Conservation (phyloP, 768 basidiomycete genomes). For the Rossbeevera mucosa region DNA sequence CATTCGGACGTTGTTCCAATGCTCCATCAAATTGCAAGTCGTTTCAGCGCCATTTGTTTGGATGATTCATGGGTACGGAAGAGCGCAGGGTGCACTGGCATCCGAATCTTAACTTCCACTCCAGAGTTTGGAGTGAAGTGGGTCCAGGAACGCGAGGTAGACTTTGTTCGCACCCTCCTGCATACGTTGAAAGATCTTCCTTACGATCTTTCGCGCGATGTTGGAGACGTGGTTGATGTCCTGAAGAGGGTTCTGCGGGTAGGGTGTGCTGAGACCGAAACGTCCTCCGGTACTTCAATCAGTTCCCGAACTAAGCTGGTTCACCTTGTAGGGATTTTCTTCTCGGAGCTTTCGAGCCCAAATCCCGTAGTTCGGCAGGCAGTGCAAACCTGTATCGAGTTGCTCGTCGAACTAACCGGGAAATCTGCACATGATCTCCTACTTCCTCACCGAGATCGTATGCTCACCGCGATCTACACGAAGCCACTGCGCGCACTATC, state of each 20-base stretch:
- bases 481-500: slow-evolving; percentile 94
- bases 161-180: slow-evolving; percentile 83
- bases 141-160: slow-evolving; percentile 83
- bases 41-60: slow-evolving; percentile 81
- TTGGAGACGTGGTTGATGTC: slow-evolving; percentile 74
- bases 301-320: slow-evolving; percentile 51
- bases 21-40: slow-evolving; percentile 76
- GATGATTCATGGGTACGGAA: slow-evolving; percentile 90
- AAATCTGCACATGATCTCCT: slow-evolving; percentile 76
- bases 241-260: slow-evolving; percentile 63
- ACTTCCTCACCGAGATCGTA: slow-evolving; percentile 77
- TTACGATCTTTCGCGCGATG: slow-evolving; percentile 77
- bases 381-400: slow-evolving; percentile 72
- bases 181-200: slow-evolving; percentile 95
- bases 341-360: slow-evolving; percentile 83
- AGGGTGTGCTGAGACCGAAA: slow-evolving; percentile 48
- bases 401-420: slow-evolving; percentile 70
- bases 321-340: slow-evolving; percentile 77
- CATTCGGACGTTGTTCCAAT: slow-evolving; percentile 58
- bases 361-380: slow-evolving; percentile 82
- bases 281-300: slow-evolving; percentile 39
- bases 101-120: slow-evolving; percentile 72
- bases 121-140: slow-evolving; percentile 70
- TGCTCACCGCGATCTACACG: slow-evolving; percentile 88
- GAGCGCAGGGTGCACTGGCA: slow-evolving; percentile 83